These are phyloP conservation scores for Hypoxylon sp. DNA, from an alignment of 2,329 filamentous ascomycete genomes.

Conservation along the genomic window DNA sequence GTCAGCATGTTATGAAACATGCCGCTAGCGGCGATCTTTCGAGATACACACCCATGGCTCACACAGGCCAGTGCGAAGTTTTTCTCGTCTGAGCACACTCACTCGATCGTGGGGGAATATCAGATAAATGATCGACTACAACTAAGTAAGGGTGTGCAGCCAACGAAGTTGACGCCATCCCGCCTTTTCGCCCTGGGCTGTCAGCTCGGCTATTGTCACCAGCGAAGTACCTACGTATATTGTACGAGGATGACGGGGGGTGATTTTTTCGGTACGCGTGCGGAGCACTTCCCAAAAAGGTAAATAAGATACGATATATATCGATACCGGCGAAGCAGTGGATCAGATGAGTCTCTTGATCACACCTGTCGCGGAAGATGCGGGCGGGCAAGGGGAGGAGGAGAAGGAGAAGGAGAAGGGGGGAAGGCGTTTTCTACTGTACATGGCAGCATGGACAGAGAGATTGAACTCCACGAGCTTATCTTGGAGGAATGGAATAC, in stretches of 20 bases:
- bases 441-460: slow-evolving; percentile 1
- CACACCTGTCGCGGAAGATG: slow-evolving; percentile 32
- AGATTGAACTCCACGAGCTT: slow-evolving; percentile 40
- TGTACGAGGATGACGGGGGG: slow-evolving; percentile 1
- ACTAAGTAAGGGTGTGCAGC: slow-evolving; percentile 12
- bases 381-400: slow-evolving; percentile 10
- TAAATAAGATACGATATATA: slow-evolving; percentile 38
- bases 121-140: slow-evolving; percentile 21
- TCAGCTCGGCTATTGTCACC: slow-evolving; percentile 26
- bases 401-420: too few species aligned
- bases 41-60: slow-evolving; percentile 12
- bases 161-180: slow-evolving; percentile 38
- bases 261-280: slow-evolving; percentile 5
- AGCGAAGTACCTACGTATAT: slow-evolving; percentile 19
- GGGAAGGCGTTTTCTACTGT: slow-evolving; percentile 13
- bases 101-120: slow-evolving; percentile 30
- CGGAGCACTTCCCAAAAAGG: slow-evolving; percentile 37
- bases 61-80: slow-evolving; percentile 16
- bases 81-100: slow-evolving; percentile 13
- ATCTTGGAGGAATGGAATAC: slow-evolving; percentile 43
- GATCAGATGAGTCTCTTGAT: slow-evolving; percentile 21
- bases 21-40: slow-evolving; percentile 34
- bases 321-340: slow-evolving; percentile 10
- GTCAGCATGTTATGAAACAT: slow-evolving; percentile 39
- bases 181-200: slow-evolving; percentile 11